phyloP scores from a whole-genome alignment of 257 asterid genomes.

The Anisodus acutangulus region DNA sequence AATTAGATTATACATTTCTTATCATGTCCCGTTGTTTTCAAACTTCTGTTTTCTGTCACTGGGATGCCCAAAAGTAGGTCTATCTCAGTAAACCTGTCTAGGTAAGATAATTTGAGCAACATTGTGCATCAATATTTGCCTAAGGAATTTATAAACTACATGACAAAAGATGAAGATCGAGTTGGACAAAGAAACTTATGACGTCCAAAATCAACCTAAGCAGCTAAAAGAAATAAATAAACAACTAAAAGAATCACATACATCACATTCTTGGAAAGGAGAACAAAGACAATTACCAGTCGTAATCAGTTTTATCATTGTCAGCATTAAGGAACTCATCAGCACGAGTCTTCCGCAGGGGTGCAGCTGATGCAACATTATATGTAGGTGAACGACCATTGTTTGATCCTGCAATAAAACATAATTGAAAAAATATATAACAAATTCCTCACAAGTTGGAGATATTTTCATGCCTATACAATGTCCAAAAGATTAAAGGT shows the following conservation, averaged over 20 bases:
- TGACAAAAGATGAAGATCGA: conserved; percentile 14
- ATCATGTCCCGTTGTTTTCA: neutral
- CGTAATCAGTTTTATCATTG: conserved; percentile 93
- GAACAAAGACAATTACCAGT: conserved; percentile 61
- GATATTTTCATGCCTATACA: neutral
- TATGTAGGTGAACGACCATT: conserved; percentile 69
- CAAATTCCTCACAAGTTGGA: neutral
- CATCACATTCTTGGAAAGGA: conserved; percentile 31
- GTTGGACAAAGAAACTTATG: conserved; percentile 21
- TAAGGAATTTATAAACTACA: neutral
- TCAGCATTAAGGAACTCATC: conserved; percentile 95
- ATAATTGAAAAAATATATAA: neutral
- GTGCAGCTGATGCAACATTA: conserved; percentile 59
- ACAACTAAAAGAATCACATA: conserved; percentile 24
- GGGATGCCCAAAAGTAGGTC: conserved; percentile 21
- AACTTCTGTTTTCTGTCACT: neutral
- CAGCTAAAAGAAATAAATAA: neutral
- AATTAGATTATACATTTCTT: neutral
- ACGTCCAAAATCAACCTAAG: neutral
- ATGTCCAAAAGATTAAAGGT: neutral
- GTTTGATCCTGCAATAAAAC: conserved; percentile 61
- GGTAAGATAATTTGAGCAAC: neutral
- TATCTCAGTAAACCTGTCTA: neutral
- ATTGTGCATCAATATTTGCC: neutral
- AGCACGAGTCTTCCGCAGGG: conserved; percentile 67